phyloP scores from a whole-genome alignment of 345 rosid species.

The Turritis glabra region DNA sequence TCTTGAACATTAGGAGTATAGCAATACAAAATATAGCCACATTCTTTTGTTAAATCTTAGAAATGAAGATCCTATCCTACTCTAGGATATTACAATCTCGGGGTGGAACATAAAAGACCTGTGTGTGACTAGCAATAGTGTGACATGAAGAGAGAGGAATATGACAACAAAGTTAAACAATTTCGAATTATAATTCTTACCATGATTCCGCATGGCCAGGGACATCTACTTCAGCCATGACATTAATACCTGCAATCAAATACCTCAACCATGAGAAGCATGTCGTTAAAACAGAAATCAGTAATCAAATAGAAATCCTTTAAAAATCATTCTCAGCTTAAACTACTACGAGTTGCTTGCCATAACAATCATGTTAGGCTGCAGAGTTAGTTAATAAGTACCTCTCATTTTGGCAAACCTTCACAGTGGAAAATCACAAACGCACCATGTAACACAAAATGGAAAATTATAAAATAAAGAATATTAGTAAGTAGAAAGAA shows the following conservation, averaged over 20 bases:
- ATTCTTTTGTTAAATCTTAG: background rate
- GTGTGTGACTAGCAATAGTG: background rate
- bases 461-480: background rate
- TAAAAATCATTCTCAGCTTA: constrained; percentile 10
- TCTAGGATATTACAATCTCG: background rate
- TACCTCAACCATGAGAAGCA: constrained; percentile 1
- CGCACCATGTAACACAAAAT: background rate
- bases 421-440: constrained; percentile 43
- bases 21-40: background rate
- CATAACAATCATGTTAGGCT: constrained; percentile 11
- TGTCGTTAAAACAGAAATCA: background rate
- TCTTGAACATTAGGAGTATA: background rate
- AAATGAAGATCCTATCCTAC: background rate
- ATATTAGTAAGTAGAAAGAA: constrained; percentile 36
- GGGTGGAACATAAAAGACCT: background rate
- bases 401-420: constrained; percentile 98
- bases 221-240: constrained; percentile 94
- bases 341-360: background rate
- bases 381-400: constrained; percentile 31
- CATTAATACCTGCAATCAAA: constrained; percentile 67
- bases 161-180: background rate
- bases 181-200: constrained; percentile 38
- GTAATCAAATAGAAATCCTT: background rate
- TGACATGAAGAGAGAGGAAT: background rate
- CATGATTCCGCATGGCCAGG: constrained; percentile 99